Evolutionary conservation across 768 basidiomycete genomes (phyloP).

Genomic region (Termitomyces sp.): DNA sequence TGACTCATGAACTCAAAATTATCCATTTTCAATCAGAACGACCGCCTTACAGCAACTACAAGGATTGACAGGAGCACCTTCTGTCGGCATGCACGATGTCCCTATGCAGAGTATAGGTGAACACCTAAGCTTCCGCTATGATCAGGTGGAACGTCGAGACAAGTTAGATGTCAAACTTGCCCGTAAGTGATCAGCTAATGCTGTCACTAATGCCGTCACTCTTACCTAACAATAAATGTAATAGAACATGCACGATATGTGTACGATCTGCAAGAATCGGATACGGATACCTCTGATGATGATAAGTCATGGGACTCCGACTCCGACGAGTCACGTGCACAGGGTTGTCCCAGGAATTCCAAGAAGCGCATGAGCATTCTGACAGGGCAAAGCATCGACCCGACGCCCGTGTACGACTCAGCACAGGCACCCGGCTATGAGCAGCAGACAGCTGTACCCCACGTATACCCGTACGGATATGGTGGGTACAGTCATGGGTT

Average conservation of each 20-base stretch:
- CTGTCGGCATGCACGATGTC: slow-evolving; percentile 80
- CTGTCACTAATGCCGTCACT: not conserved
- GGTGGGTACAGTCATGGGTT: slow-evolving; percentile 35
- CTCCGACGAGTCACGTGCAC: slow-evolving; percentile 31
- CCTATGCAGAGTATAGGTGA: slow-evolving; percentile 62
- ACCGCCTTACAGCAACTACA: slow-evolving; percentile 35
- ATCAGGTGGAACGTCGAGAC: slow-evolving; percentile 47
- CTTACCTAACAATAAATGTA: not conserved
- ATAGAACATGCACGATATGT: slow-evolving; percentile 65
- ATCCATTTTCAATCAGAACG: slow-evolving; percentile 15
- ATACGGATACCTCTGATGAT: slow-evolving; percentile 43
- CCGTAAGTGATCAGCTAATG: slow-evolving; percentile 38
- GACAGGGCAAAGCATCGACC: slow-evolving; percentile 53
- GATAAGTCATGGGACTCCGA: slow-evolving; percentile 39
- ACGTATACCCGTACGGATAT: slow-evolving; percentile 23
- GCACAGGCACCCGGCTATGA: not conserved
- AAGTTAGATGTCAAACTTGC: slow-evolving; percentile 66
- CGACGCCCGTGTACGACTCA: slow-evolving; percentile 34
- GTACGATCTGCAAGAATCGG: slow-evolving; percentile 50
- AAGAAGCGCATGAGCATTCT: slow-evolving; percentile 65
- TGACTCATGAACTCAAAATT: not conserved
- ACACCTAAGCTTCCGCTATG: slow-evolving; percentile 52
- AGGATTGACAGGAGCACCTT: slow-evolving; percentile 64
- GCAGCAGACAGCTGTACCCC: not conserved
- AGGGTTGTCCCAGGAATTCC: slow-evolving; percentile 16